Evolutionary conservation across 1,284 basidiomycete species (phyloP).

Genomic region (Mycena citricolor): DNA sequence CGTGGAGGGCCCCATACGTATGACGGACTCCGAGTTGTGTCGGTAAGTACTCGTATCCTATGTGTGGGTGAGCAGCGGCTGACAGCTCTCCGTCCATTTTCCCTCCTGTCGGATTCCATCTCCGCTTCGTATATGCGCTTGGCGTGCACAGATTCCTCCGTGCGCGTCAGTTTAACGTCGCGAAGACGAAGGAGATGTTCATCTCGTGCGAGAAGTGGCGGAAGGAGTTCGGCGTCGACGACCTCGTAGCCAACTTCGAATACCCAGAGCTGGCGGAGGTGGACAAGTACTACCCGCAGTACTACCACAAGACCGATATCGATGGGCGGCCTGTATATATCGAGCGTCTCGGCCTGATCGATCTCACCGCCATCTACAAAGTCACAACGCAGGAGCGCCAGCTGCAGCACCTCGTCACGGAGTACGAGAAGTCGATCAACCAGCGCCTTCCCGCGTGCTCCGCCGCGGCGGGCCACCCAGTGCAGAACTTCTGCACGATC

Average conservation of each 20-base stretch:
- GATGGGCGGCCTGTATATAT: slow-evolving; percentile 97
- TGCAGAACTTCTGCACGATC: slow-evolving; percentile 98
- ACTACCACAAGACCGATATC: too few species aligned
- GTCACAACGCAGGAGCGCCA: slow-evolving; percentile 87
- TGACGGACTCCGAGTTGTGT: slow-evolving; percentile 80
- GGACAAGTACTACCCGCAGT: slow-evolving; percentile 85
- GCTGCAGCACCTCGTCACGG: slow-evolving; percentile 84
- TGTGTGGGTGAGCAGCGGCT: too few species aligned
- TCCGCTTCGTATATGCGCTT: too few species aligned
- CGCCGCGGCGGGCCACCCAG: slow-evolving; percentile 70
- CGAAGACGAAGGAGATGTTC: slow-evolving; percentile 72
- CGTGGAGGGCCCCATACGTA: slow-evolving; percentile 64
- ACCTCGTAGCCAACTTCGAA: slow-evolving; percentile 88
- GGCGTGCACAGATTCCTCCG: slow-evolving; percentile 88
- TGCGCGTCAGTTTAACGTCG: slow-evolving; percentile 89
- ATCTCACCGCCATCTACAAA: slow-evolving; percentile 80
- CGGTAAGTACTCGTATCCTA: slow-evolving; percentile 48
- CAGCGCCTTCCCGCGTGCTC: slow-evolving; percentile 86
- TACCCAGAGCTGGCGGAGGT: slow-evolving; percentile 86
- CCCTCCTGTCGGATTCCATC: too few species aligned
- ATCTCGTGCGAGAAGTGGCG: too few species aligned
- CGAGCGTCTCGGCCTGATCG: slow-evolving; percentile 76
- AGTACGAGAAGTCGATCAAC: slow-evolving; percentile 88
- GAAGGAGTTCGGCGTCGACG: too few species aligned
- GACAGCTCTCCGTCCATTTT: too few species aligned